Conservation (phyloP, 83 land plant genomes). For the Diphasiastrum complanatum region DNA sequence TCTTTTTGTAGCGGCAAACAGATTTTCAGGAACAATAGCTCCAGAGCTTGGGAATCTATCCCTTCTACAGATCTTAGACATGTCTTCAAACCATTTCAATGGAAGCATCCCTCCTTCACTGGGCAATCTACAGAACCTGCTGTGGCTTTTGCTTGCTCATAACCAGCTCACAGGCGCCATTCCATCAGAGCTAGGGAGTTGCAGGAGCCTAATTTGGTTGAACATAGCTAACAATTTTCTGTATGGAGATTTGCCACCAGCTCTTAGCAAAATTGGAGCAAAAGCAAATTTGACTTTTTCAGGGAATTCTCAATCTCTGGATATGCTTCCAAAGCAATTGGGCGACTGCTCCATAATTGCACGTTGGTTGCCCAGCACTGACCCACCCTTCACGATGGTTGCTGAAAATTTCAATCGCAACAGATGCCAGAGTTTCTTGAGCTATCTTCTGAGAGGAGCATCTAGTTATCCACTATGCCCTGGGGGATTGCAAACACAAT, state of each 20-base stretch:
- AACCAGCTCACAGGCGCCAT: not conserved
- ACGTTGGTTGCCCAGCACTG: not conserved
- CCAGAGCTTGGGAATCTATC: not conserved
- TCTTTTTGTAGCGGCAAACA: conserved; percentile 3
- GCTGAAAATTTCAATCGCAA: not conserved
- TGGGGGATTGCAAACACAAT: not conserved
- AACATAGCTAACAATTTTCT: not conserved
- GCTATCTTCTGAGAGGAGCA: not conserved
- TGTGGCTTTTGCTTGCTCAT: not conserved
- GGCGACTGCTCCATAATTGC: too few relatives aligned
- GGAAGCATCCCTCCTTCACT: not conserved
- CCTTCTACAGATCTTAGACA: conserved; percentile 7
- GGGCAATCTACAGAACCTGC: not conserved
- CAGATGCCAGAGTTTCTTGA: not conserved
- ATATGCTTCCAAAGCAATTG: too few relatives aligned
- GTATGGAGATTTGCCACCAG: not conserved
- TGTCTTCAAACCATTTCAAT: too few relatives aligned
- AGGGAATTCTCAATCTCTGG: not conserved
- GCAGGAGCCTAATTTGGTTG: too few relatives aligned
- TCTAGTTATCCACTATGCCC: not conserved
- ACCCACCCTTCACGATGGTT: not conserved
- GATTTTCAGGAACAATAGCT: not conserved
- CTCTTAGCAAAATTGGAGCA: not conserved
- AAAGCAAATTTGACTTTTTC: not conserved
- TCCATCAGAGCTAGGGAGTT: too few relatives aligned